Evolutionary conservation across 441 rosid genomes (phyloP).

Genomic region (Oxalis stricta): DNA sequence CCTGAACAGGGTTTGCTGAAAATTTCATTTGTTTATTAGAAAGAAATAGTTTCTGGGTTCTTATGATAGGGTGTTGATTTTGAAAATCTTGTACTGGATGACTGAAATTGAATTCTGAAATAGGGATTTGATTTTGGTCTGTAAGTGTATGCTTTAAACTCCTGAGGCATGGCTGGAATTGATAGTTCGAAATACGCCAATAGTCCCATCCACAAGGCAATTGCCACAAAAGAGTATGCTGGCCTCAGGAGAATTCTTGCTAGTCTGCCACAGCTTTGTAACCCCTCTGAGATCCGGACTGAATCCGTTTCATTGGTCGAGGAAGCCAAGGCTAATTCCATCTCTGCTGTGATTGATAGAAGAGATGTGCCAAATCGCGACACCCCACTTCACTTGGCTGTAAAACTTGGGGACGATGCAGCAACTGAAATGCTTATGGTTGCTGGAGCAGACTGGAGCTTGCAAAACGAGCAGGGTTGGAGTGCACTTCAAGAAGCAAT

Average conservation of each 20-base stretch:
- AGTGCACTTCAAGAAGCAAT: constrained; percentile 95
- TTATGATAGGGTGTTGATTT: constrained; percentile 3
- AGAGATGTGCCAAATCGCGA: constrained; percentile 87
- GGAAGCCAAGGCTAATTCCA: constrained; percentile 77
- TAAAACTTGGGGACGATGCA: constrained; percentile 62
- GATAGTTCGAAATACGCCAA: constrained; percentile 69
- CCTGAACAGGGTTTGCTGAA: constrained; percentile 11
- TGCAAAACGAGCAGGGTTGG: constrained; percentile 94
- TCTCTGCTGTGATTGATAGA: constrained; percentile 57
- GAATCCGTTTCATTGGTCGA: constrained; percentile 64
- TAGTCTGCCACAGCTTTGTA: constrained; percentile 59
- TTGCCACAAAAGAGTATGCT: constrained; percentile 53
- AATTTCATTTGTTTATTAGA: constrained; percentile 7
- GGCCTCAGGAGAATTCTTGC: constrained; percentile 56
- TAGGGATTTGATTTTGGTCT: constrained; percentile 15
- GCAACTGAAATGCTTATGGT: constrained; percentile 83
- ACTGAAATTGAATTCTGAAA: constrained; percentile 15
- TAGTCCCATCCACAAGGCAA: constrained; percentile 79
- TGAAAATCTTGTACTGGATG: constrained; percentile 9
- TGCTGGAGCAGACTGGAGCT: constrained; percentile 93
- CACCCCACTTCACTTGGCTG: constrained; percentile 93
- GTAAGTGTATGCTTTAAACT: constrained; percentile 9
- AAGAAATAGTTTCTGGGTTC: constrained; percentile 10
- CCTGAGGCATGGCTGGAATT: constrained; percentile 59
- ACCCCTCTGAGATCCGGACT: constrained; percentile 56